Evolutionary conservation across 768 basidiomycete genomes (phyloP).

Genomic region (Cystofilobasidium ferigula): DNA sequence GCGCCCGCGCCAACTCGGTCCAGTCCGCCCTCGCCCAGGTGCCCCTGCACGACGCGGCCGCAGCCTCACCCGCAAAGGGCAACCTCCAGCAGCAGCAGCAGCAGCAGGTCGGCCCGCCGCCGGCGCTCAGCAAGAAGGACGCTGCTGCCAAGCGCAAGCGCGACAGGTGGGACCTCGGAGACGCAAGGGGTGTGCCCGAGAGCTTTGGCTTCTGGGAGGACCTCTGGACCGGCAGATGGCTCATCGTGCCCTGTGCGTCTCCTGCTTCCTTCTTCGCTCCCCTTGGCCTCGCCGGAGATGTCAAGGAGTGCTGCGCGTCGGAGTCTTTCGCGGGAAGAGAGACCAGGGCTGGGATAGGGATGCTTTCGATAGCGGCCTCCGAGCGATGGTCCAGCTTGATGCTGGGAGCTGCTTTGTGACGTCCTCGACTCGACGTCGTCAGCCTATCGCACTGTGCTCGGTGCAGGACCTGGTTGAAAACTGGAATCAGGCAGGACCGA

Average conservation of each 20-base stretch:
- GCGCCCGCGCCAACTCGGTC: not conserved
- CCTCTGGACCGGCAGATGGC: constrained; percentile 54
- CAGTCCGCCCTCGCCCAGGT: not conserved
- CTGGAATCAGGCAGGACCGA: no score
- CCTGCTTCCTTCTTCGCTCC: not conserved
- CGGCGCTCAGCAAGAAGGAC: not conserved
- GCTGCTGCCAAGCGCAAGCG: not conserved
- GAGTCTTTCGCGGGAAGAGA: no score
- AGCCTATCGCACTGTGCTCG: no score
- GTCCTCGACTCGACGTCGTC: not conserved
- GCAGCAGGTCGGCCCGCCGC: not conserved
- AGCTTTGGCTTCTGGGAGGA: constrained; percentile 46
- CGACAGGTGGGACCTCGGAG: constrained; percentile 16
- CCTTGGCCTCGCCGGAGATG: no score
- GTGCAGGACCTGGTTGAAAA: no score
- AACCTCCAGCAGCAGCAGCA: not conserved
- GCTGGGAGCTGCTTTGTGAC: no score
- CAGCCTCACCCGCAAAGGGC: not conserved
- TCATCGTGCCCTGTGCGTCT: constrained; percentile 55
- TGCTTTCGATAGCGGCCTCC: no score
- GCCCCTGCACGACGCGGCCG: not conserved
- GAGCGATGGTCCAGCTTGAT: no score
- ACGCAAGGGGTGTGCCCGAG: constrained; percentile 29
- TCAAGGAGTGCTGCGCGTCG: no score
- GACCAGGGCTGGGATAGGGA: no score